Conservation (phyloP, 2,329 filamentous ascomycete genomes). For the Seiridium cupressi region DNA sequence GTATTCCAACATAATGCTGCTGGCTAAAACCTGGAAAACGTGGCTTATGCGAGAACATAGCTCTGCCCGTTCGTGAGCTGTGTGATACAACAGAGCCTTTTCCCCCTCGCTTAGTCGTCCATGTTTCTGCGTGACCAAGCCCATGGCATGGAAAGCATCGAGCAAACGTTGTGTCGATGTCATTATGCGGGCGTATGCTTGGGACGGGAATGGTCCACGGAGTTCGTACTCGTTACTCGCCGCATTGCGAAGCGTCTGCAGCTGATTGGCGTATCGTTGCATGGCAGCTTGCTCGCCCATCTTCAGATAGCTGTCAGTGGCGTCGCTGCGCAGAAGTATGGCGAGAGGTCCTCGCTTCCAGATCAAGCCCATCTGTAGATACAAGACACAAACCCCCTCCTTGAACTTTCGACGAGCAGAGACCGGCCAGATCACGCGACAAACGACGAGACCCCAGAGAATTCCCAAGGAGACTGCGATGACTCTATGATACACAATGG, state of each 20-base stretch:
- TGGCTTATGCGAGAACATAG: slow-evolving; percentile 90
- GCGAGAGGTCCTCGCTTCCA: slow-evolving; percentile 93
- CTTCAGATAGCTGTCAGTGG: slow-evolving; percentile 70
- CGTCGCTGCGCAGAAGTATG: slow-evolving; percentile 61
- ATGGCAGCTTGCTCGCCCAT: slow-evolving; percentile 85
- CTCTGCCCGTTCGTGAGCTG: slow-evolving; percentile 72
- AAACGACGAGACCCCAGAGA: slow-evolving; percentile 89
- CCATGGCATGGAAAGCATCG: slow-evolving; percentile 95
- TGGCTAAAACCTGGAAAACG: slow-evolving; percentile 81
- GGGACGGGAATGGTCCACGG: slow-evolving; percentile 78
- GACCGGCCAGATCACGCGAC: slow-evolving; percentile 89
- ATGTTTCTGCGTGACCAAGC: slow-evolving; percentile 83
- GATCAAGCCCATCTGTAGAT: slow-evolving; percentile 90
- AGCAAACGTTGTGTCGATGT: slow-evolving; percentile 80
- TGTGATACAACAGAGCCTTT: slow-evolving; percentile 75
- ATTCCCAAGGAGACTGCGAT: slow-evolving; percentile 83
- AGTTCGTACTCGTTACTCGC: slow-evolving; percentile 88
- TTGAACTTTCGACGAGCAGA: slow-evolving; percentile 86
- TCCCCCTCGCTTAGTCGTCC: slow-evolving; percentile 75
- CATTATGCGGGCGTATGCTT: slow-evolving; percentile 71
- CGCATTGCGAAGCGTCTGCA: slow-evolving; percentile 70
- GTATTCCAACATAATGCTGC: slow-evolving; percentile 91
- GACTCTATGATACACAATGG: slow-evolving; percentile 86
- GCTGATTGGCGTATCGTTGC: slow-evolving; percentile 72
- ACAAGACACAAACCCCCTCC: slow-evolving; percentile 84